Percentiles rank a stretch among this genome's conserved stretches.
These are phyloP conservation scores for Blastobotrys petasosporus DNA, from an alignment of 1,139 yeast species.

Conservation along the genomic window DNA sequence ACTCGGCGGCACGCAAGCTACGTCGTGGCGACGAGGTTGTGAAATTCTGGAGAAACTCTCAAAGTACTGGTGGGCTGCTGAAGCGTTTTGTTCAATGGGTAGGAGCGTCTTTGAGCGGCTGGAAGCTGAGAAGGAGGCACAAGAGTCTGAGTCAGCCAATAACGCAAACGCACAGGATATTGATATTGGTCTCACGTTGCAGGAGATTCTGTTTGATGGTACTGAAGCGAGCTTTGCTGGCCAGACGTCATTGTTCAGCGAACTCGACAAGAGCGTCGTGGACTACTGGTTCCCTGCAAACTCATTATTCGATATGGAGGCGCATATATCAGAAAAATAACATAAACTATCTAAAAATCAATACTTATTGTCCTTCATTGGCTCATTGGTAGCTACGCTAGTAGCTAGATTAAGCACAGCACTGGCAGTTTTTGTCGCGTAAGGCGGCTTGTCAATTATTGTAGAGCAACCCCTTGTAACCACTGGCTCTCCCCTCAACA, in stretches of 20 bases:
- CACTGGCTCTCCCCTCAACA: slow-evolving; percentile 9
- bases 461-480: slow-evolving; percentile 10
- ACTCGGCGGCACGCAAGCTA: slow-evolving; percentile 3
- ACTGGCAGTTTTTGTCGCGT: background rate
- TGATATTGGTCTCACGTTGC: background rate
- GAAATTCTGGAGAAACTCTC: slow-evolving; percentile 21
- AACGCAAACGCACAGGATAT: background rate
- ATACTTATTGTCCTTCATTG: too few relatives aligned
- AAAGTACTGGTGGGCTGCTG: slow-evolving; percentile 29
- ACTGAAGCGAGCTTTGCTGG: slow-evolving; percentile 20
- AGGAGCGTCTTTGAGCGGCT: slow-evolving; percentile 24
- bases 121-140: slow-evolving; percentile 13
- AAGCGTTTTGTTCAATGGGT: slow-evolving; percentile 29
- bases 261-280: slow-evolving; percentile 20
- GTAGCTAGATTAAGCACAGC: too few relatives aligned
- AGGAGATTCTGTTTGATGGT: slow-evolving; percentile 17
- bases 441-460: background rate
- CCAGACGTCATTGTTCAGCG: slow-evolving; percentile 25
- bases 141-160: background rate
- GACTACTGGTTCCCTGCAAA: slow-evolving; percentile 21
- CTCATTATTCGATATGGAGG: background rate
- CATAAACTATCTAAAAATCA: background rate
- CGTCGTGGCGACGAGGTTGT: slow-evolving; percentile 26
- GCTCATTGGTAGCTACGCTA: background rate
- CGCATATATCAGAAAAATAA: background rate